A percentile compares a stretch with the other conserved stretches of the same genome.
These are phyloP conservation scores for Chrysoporthe deuterocubensis DNA, from an alignment of 2,329 filamentous ascomycete genomes.

Conservation along the genomic window DNA sequence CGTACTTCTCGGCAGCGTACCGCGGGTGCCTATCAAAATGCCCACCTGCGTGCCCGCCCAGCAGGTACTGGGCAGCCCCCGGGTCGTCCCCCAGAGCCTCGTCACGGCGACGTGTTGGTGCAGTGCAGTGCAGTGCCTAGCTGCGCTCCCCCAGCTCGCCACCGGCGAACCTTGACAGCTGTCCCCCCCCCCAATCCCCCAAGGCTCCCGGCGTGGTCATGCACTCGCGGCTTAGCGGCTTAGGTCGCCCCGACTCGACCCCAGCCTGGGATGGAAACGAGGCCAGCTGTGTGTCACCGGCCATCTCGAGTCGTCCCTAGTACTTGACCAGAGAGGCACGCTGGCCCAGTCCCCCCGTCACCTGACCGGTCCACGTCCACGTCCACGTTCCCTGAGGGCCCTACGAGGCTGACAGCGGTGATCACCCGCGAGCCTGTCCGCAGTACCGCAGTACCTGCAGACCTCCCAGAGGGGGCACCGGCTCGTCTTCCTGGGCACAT, in stretches of 20 bases:
- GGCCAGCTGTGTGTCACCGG: neutral
- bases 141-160: neutral
- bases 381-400: neutral
- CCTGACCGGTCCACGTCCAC: neutral
- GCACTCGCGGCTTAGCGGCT: neutral
- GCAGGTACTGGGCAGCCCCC: no score
- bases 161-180: neutral
- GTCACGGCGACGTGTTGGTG: neutral
- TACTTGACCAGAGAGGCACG: neutral
- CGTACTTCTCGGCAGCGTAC: neutral
- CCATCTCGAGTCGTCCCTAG: neutral
- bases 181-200: neutral
- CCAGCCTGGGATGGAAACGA: no score
- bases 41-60: no score
- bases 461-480: neutral
- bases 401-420: neutral
- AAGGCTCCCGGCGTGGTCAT: neutral
- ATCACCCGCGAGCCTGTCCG: neutral
- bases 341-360: neutral
- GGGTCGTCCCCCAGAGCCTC: neutral
- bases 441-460: neutral
- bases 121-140: neutral
- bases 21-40: conserved; percentile 1
- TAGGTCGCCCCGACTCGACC: neutral
- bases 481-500: neutral